Percentiles rank a stretch among this genome's conserved stretches.
phyloP scores from a whole-genome alignment of 768 basidiomycete genomes.

The Tricholoma matsutake region DNA sequence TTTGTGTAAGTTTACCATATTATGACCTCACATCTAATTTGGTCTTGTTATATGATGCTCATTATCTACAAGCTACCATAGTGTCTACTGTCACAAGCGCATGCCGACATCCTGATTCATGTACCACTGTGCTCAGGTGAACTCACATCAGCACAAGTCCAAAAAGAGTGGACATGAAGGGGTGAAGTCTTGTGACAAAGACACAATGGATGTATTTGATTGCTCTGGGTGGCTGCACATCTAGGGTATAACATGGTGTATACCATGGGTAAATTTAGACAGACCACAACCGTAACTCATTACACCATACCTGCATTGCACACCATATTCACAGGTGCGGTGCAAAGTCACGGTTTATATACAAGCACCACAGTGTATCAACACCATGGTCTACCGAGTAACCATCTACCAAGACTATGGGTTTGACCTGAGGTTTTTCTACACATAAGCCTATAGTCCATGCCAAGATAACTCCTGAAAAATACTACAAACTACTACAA shows the following conservation, averaged over 20 bases:
- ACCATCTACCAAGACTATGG: neutral
- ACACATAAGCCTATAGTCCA: neutral
- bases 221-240: no score
- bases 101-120: no score
- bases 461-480: neutral
- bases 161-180: no score
- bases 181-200: no score
- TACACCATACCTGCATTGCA: neutral
- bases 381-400: neutral
- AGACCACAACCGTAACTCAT: neutral
- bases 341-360: neutral
- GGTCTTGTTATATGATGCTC: no score
- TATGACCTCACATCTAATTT: no score
- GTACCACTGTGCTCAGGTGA: no score
- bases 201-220: no score
- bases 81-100: no score
- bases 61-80: no score
- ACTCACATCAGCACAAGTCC: no score
- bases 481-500: neutral
- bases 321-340: neutral
- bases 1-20: no score
- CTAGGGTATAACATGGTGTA: neutral
- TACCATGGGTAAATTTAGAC: neutral
- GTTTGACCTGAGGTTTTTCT: neutral
- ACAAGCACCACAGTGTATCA: neutral